Percentiles rank a stretch among this genome's conserved stretches.
Conservation (phyloP, 441 rosid species). For the Adansonia madagascariensis region DNA sequence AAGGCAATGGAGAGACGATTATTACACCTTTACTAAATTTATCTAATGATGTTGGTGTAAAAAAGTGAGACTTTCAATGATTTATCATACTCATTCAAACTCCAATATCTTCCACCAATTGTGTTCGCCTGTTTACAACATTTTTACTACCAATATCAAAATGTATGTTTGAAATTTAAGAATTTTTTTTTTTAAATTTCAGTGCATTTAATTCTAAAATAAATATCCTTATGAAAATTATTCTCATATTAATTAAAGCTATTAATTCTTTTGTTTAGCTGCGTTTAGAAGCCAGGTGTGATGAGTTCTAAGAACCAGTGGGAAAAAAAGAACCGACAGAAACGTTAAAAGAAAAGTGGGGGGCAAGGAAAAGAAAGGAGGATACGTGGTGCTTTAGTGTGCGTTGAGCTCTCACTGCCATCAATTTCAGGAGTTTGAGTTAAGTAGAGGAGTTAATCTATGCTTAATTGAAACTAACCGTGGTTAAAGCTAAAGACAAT, state of each 20-base stretch:
- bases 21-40: too few relatives aligned
- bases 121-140: too few relatives aligned
- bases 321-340: too few relatives aligned
- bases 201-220: background rate
- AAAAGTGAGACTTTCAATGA: too few relatives aligned
- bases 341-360: background rate
- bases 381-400: background rate
- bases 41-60: too few relatives aligned
- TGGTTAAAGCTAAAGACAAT: slow-evolving; percentile 25
- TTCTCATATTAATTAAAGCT: slow-evolving; percentile 1
- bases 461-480: slow-evolving; percentile 28
- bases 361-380: background rate
- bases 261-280: background rate
- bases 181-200: background rate
- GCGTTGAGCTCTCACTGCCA: background rate
- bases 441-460: slow-evolving; percentile 10
- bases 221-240: background rate
- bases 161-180: background rate
- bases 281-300: background rate
- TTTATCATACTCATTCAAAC: too few relatives aligned
- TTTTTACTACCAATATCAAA: too few relatives aligned
- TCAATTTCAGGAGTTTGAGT: slow-evolving; percentile 18
- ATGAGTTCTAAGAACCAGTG: background rate
- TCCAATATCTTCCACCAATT: too few relatives aligned
- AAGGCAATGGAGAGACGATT: too few relatives aligned